Base-by-base conservation (phyloP, 2,329 filamentous ascomycete genomes). In the Aspergillus neoniger region DNA sequence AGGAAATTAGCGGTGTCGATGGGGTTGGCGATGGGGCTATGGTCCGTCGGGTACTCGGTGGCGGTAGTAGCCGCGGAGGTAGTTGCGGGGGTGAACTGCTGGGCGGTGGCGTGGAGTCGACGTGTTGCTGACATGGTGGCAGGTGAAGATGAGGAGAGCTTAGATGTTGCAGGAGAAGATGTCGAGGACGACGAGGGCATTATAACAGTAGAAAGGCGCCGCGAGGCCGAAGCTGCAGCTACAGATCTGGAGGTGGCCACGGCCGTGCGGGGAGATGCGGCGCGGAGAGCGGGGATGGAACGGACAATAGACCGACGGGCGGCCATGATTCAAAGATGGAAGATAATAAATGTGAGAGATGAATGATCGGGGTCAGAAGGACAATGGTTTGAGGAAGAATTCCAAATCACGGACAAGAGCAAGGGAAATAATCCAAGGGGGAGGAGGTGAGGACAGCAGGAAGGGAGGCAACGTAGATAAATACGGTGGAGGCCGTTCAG, bases 1-100 rank as follows among this genome's bases (percentile, higher is more conserved):
- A 89, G 72, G 78, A 88, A 88, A 77, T 87, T 87, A 62, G 80
- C 78, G 10, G 86, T 88, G 70, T 88, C 82, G 62, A 81, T 73
- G 21, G 85, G 83, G 61, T 82, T 79, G 61, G 79, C 65, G 67
- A 87, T 84, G 62, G 77, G 78, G 51, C 84, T 80, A 76, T 88
- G 86, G 62, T 72, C 80, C 53, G 78, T 85, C 36, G 83, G 84
- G 72, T 86, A 86, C 60, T 81, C 78, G 55, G 81, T 78, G 43
- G 82, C 74, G n/a, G 81, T 80, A 5, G 76, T 75, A 54, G 80
- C 77, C 54, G 81, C 80, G 41, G 81, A 79, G 43, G 81, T 80
- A 14, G 83, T 81, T 57, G 81, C 77, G 52, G 79, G 80, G 61
- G 68, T 75, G 39, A 85, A 74, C 59, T 85, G 83, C 59, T 78